Evolutionary conservation across 805 yeast species (phyloP).

Genomic region (Sungouiella thailandica): DNA sequence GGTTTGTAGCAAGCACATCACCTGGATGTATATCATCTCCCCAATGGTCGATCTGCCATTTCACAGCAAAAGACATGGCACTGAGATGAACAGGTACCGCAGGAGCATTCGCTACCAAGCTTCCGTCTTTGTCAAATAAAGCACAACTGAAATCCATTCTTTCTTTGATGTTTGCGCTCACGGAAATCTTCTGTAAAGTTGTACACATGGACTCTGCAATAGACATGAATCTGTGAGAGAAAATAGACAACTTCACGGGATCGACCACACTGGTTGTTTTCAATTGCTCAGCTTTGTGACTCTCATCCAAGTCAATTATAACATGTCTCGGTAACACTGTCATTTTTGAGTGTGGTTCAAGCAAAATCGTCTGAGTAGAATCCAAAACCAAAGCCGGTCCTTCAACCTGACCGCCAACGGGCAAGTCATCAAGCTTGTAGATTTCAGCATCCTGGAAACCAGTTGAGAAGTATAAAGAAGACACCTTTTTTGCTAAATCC

Average conservation of each 20-base stretch:
- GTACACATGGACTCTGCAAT: constrained; percentile 5
- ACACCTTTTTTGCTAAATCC: neutral
- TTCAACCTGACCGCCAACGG: neutral
- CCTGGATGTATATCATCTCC: constrained; percentile 2
- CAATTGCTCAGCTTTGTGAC: constrained; percentile 17
- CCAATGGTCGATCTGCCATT: constrained; percentile 1
- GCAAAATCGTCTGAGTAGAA: constrained; percentile 1
- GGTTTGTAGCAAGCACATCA: constrained; percentile 4
- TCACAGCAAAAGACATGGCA: constrained; percentile 3
- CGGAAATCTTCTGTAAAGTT: constrained; percentile 2
- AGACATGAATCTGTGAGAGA: constrained; percentile 36
- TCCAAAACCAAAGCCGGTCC: constrained; percentile 25
- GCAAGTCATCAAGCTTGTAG: constrained; percentile 15
- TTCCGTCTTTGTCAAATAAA: constrained; percentile 1
- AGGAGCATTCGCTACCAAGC: constrained; percentile 5
- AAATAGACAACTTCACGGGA: constrained; percentile 36
- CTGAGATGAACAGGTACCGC: constrained; percentile 4
- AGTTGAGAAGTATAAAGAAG: constrained; percentile 45
- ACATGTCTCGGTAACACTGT: neutral
- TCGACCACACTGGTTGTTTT: constrained; percentile 25
- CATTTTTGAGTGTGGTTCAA: neutral
- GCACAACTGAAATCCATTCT: constrained; percentile 5
- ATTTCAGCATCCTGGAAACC: constrained; percentile 31
- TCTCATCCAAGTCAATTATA: constrained; percentile 16
- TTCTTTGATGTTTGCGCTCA: constrained; percentile 4